phyloP scores from a whole-genome alignment of 176 grass and related monocot species.

The Aegilops sharonensis region DNA sequence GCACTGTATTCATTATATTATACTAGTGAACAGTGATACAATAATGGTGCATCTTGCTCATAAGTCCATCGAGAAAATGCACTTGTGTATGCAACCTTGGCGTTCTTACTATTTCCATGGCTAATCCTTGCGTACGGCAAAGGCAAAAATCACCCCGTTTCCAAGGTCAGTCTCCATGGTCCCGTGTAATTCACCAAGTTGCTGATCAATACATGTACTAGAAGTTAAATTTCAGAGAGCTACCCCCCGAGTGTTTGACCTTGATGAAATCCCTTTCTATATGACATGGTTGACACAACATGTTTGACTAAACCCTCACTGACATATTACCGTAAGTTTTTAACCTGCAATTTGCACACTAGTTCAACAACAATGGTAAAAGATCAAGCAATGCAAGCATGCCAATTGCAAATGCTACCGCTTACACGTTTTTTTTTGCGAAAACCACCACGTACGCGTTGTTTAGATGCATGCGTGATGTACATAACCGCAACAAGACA shows the following conservation, averaged over 20 bases:
- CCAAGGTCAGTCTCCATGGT: not conserved
- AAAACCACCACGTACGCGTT: not conserved
- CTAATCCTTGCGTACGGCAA: not conserved
- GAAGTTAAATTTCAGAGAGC: no score
- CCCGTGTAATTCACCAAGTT: not conserved
- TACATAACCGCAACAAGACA: not conserved
- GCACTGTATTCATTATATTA: not conserved
- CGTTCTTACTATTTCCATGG: not conserved
- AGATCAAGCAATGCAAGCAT: slow-evolving; percentile 21
- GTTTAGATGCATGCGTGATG: not conserved
- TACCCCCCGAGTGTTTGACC: no score
- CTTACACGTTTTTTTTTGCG: not conserved
- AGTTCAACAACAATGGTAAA: not conserved
- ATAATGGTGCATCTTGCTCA: not conserved
- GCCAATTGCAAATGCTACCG: not conserved
- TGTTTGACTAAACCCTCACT: not conserved
- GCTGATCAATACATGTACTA: not conserved
- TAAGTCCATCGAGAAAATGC: not conserved
- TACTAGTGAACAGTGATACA: not conserved
- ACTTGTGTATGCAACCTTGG: not conserved
- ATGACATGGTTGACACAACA: not conserved
- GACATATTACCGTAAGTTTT: not conserved
- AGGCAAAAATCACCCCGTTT: not conserved
- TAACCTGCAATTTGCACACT: not conserved
- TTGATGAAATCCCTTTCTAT: not conserved